Percentiles rank a stretch among this genome's conserved stretches.
These are phyloP conservation scores for Aspergillus tamarii DNA, from an alignment of 2,329 filamentous ascomycete genomes.

Conservation along the genomic window DNA sequence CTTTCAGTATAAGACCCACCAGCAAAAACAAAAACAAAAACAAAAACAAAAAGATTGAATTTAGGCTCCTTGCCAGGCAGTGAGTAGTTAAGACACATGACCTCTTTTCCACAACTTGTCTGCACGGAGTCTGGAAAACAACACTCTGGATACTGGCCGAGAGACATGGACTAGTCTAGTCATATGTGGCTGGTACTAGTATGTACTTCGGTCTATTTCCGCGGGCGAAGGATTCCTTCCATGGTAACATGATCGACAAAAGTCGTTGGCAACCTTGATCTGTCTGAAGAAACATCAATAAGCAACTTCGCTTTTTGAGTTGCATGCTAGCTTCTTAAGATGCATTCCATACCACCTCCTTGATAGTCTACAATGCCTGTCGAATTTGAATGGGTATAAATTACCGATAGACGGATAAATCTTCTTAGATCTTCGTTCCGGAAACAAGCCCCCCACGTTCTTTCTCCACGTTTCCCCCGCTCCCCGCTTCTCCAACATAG, in stretches of 20 bases:
- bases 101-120: background rate
- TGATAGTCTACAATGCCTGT: background rate
- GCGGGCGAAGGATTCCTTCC: background rate
- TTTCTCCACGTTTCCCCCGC: slow-evolving; percentile 2
- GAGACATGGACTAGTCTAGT: background rate
- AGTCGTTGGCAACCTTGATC: background rate
- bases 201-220: background rate
- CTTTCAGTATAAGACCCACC: background rate
- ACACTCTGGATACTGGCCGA: background rate
- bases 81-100: background rate
- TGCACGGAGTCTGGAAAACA: background rate
- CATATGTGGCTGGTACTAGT: background rate
- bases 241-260: background rate
- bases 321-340: background rate
- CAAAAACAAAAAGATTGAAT: background rate
- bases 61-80: background rate
- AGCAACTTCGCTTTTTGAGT: background rate
- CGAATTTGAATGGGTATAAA: background rate
- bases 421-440: background rate
- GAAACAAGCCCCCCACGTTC: background rate
- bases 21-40: background rate
- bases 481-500: slow-evolving; percentile 4
- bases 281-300: background rate
- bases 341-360: background rate
- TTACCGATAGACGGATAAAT: background rate